A percentile compares a stretch with the other conserved stretches of the same genome.
Evolutionary conservation across 495 filamentous ascomycete species (phyloP).

Genomic region (Lepraria neglecta): DNA sequence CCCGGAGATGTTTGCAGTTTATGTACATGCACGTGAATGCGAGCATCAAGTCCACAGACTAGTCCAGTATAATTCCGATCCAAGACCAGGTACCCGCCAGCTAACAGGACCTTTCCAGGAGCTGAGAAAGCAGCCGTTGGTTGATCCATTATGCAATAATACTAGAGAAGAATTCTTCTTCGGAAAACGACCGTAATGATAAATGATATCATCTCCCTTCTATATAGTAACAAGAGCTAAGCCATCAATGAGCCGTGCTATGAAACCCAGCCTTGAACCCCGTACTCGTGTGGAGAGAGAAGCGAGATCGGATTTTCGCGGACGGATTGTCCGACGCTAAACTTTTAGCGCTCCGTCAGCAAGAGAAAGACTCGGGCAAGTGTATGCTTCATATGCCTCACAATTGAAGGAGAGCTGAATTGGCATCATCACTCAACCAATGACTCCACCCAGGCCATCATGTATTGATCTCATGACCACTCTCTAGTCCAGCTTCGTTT

Average conservation of each 20-base stretch:
- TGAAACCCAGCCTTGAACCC: neutral
- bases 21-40: conserved; percentile 80
- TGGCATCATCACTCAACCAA: conserved; percentile 9
- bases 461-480: conserved; percentile 14
- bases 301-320: neutral
- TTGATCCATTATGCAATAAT: neutral
- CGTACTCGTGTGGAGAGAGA: neutral
- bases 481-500: conserved; percentile 8
- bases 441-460: neutral
- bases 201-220: too few relatives aligned
- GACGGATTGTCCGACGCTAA: conserved; percentile 5
- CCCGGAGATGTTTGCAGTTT: conserved; percentile 49
- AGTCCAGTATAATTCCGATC: conserved; percentile 82
- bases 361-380: conserved; percentile 11
- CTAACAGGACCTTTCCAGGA: conserved; percentile 90
- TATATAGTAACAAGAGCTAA: too few relatives aligned
- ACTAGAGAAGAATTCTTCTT: neutral
- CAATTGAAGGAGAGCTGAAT: conserved; percentile 2
- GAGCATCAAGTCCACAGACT: conserved; percentile 88
- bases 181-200: neutral
- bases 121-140: conserved; percentile 68
- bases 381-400: neutral
- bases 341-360: neutral
- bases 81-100: conserved; percentile 90
- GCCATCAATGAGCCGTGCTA: neutral